Percentiles rank a stretch among this genome's conserved stretches.
These are phyloP conservation scores for Pelargonium cotyledonis DNA, from an alignment of 441 rosid genomes.

Conservation along the genomic window DNA sequence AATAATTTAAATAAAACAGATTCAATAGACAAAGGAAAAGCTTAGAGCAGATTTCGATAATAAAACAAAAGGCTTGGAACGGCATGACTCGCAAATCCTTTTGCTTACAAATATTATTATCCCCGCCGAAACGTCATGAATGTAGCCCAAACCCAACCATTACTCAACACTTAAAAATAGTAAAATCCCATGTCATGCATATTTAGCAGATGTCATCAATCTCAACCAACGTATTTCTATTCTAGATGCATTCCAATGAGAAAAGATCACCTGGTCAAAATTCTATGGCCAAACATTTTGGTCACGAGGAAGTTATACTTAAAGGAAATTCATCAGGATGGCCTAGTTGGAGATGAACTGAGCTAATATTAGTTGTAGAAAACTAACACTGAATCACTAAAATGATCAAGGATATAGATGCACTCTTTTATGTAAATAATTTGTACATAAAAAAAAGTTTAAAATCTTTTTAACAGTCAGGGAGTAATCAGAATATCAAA, in stretches of 20 bases:
- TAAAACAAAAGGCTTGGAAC: neutral
- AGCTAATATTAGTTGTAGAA: no score
- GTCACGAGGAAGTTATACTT: no score
- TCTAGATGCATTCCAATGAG: neutral
- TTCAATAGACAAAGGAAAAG: neutral
- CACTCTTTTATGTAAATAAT: no score
- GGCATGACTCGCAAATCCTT: neutral
- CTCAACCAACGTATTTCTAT: neutral
- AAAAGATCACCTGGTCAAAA: neutral
- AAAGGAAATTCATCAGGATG: no score
- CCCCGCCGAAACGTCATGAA: neutral
- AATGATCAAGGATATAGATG: no score
- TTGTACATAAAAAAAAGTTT: no score
- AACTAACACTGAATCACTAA: no score
- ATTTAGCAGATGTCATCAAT: neutral
- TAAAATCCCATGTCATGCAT: neutral
- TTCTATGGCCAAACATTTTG: no score
- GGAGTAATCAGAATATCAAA: no score
- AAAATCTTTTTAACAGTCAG: no score
- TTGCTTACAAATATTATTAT: neutral
- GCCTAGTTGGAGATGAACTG: no score
- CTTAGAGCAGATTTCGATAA: neutral
- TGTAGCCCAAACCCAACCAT: neutral
- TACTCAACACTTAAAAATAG: neutral
- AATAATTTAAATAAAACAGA: neutral